Evolutionary conservation across 371 early-diverging fungal genomes (phyloP).

Genomic region (Rhizopus arrhizus): DNA sequence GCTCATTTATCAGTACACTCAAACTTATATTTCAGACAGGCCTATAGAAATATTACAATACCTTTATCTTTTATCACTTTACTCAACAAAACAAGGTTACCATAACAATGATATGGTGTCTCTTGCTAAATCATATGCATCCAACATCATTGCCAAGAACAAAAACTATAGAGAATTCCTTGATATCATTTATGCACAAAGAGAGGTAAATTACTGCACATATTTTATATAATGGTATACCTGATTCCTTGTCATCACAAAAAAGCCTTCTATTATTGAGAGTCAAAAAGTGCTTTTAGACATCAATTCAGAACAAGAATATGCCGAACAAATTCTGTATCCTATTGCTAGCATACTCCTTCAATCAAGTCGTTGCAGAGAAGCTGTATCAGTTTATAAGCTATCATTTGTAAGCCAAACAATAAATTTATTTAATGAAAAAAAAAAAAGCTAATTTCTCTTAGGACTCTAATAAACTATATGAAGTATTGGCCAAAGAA

Average conservation of each 20-base stretch:
- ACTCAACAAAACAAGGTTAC: slow-evolving; percentile 37
- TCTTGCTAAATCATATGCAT: slow-evolving; percentile 47
- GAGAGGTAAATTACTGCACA: slow-evolving; percentile 1
- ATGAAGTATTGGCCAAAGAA: slow-evolving; percentile 74
- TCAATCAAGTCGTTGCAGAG: slow-evolving; percentile 68
- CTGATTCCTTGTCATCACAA: no score
- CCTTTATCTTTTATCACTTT: slow-evolving; percentile 63
- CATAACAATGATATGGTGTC: slow-evolving; percentile 41
- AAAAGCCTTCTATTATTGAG: slow-evolving; percentile 16
- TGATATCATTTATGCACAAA: slow-evolving; percentile 26
- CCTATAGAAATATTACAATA: slow-evolving; percentile 70
- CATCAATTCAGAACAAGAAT: slow-evolving; percentile 57
- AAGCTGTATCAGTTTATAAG: slow-evolving; percentile 79
- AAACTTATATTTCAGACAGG: slow-evolving; percentile 50
- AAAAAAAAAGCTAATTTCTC: no score
- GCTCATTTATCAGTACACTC: slow-evolving; percentile 62
- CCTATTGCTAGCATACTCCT: slow-evolving; percentile 74
- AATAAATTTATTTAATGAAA: neutral
- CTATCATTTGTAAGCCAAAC: slow-evolving; percentile 33
- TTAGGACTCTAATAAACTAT: slow-evolving; percentile 74
- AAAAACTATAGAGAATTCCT: slow-evolving; percentile 57
- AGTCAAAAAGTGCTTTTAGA: slow-evolving; percentile 59
- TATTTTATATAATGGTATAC: no score
- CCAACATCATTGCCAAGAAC: slow-evolving; percentile 27
- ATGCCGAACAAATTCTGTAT: slow-evolving; percentile 60